phyloP scores from a whole-genome alignment of 1,139 yeast genomes.

The Sporopachydermia cereana region DNA sequence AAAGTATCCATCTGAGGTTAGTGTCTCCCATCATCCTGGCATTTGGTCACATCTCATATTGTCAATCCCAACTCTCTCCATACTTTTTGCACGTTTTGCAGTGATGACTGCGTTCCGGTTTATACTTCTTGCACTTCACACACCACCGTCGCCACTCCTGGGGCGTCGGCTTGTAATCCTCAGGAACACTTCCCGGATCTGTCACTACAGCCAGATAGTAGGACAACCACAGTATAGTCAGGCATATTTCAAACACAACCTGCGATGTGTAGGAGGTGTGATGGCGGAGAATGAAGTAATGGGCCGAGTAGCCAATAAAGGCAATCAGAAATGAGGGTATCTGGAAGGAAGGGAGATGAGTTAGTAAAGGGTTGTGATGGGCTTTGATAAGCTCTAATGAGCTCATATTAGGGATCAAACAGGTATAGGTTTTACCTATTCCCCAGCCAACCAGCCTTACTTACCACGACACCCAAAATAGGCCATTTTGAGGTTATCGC shows the following conservation, averaged over 20 bases:
- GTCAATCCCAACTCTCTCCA: too few relatives aligned
- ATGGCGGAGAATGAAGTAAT: conserved; percentile 39
- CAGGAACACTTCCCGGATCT: conserved; percentile 50
- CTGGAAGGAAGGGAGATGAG: conserved; percentile 18
- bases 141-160: conserved; percentile 52
- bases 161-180: conserved; percentile 25
- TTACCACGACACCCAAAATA: conserved; percentile 41
- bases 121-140: conserved; percentile 47
- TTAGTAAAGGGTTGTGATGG: too few relatives aligned
- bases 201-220: conserved; percentile 47
- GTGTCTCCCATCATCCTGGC: too few relatives aligned
- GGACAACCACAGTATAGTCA: conserved; percentile 59
- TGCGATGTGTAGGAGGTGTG: conserved; percentile 34
- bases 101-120: conserved; percentile 75
- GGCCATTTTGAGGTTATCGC: conserved; percentile 41
- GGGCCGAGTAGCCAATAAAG: conserved; percentile 53
- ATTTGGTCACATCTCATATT: too few relatives aligned
- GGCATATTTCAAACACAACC: conserved; percentile 34
- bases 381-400: too few relatives aligned
- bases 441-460: too few relatives aligned
- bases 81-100: conserved; percentile 43
- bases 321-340: conserved; percentile 58
- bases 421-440: too few relatives aligned
- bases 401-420: too few relatives aligned
- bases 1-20: too few relatives aligned